Evolutionary conservation across 163 green algal species (phyloP), one percentile per base, ranked within the genome.

Genomic region (Chlamydomonas reinhardtii): DNA sequence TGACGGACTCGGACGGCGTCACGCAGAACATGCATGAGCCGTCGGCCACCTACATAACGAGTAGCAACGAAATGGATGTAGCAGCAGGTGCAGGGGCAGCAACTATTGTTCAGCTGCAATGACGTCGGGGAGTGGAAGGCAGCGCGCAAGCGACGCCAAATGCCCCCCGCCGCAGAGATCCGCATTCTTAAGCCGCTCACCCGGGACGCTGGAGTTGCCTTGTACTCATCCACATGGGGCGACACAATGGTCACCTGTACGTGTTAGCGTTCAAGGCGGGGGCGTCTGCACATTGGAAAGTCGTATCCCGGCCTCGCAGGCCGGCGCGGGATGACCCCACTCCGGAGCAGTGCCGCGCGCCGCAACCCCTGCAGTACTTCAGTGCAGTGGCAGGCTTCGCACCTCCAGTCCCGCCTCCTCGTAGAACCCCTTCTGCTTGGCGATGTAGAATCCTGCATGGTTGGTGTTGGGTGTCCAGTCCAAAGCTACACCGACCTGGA

Each of bases 381-480:
- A n/a, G n/a, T n/a, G n/a, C n/a, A n/a, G n/a, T n/a, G n/a, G n/a
- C n/a, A n/a, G n/a, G n/a, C n/a, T n/a, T n/a, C 25, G 17, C 0
- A 98, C 93, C 20, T 95, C 90, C 9, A 98, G 83, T 0, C 93
- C 93, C 3, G 85, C 91, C 29, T 92, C 90, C 12, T 81, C 62
- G 73, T 96, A 98, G 8, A 82, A 93, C 3, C 94, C 94, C 59
- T 87, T 94, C 25, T 89, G 86, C 56, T 96, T 76, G 54, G 87
- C 84, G 29, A 93, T 62, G 66, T 88, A 89, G 9, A 91, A 85
- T 9, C 82, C 79, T 20, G 69, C 43, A 73, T 96, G 94, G 69
- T 96, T 96, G 37, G 89, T 92, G 84, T 98, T 98, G 11, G 95
- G 94, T 0, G 93, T 97, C 96, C 96, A 98, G 76, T 98, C 95